Percentiles rank a stretch among this genome's conserved stretches.
Evolutionary conservation across 1,284 basidiomycete species (phyloP).

Genomic region (Takashimella koratensis): DNA sequence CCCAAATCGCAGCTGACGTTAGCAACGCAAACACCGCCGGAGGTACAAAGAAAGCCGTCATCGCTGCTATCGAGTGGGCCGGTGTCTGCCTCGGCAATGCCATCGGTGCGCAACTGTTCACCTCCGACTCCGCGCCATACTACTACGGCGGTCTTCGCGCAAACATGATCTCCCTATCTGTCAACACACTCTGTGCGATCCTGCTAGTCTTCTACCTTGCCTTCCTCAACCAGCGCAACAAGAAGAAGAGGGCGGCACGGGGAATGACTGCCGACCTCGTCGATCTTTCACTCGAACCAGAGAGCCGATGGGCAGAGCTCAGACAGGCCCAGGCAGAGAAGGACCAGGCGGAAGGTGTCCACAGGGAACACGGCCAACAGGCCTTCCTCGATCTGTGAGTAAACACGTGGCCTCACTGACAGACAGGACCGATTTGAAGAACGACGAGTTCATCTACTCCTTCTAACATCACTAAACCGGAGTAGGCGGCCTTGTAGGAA

Average conservation of each 20-base stretch:
- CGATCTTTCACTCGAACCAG: conserved; percentile 48
- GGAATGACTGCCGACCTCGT: conserved; percentile 48
- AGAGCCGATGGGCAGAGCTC: conserved; percentile 31
- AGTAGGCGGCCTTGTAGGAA: no score
- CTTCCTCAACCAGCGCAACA: conserved; percentile 51
- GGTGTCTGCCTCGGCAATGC: conserved; percentile 32
- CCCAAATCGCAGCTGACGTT: no score
- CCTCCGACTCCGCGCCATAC: conserved; percentile 15
- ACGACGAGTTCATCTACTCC: conserved; percentile 54
- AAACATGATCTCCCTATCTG: conserved; percentile 16
- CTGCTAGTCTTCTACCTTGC: conserved; percentile 47
- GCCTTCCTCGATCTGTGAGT: conserved; percentile 54
- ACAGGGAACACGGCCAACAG: conserved; percentile 42
- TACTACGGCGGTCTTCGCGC: conserved; percentile 22
- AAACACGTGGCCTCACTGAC: no score
- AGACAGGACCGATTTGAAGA: conserved; percentile 52
- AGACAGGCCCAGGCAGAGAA: conserved; percentile 23
- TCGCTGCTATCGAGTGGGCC: conserved; percentile 30
- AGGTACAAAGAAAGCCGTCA: conserved; percentile 32
- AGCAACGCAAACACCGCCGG: conserved; percentile 32
- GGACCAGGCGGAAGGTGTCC: conserved; percentile 21
- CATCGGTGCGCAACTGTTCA: conserved; percentile 35
- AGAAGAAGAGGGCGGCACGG: conserved; percentile 38
- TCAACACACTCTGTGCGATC: conserved; percentile 18
- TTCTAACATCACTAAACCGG: no score